These are phyloP conservation scores for Protoeuglena noctilucae DNA, from an alignment of 139 green algal species.

Conservation along the genomic window DNA sequence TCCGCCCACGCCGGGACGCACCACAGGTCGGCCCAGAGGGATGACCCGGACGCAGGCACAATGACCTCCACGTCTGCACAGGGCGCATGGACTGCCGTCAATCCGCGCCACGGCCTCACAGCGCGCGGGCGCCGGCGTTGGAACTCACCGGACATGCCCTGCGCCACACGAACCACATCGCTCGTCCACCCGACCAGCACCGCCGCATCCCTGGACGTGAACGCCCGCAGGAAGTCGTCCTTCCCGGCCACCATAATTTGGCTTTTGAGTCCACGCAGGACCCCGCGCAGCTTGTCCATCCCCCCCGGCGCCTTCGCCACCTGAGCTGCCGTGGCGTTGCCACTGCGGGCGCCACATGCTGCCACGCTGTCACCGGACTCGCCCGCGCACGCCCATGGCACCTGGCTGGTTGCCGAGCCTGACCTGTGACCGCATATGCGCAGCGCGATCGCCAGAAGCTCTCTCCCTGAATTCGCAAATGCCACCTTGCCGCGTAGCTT, in stretches of 20 bases:
- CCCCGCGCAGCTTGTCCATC: too few relatives aligned
- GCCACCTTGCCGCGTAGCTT: constrained; percentile 36
- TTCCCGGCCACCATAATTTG: not conserved
- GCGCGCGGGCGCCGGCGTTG: too few relatives aligned
- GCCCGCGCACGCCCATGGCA: too few relatives aligned
- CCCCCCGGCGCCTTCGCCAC: too few relatives aligned
- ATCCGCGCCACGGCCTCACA: too few relatives aligned
- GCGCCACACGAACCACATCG: constrained; percentile 15
- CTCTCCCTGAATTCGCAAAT: constrained; percentile 46
- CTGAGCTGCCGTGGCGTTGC: too few relatives aligned
- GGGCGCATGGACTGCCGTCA: too few relatives aligned
- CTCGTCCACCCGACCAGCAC: constrained; percentile 9
- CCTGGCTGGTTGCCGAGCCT: too few relatives aligned
- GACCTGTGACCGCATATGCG: too few relatives aligned
- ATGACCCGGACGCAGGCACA: constrained; percentile 43
- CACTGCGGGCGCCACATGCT: too few relatives aligned
- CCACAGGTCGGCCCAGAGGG: constrained; percentile 62
- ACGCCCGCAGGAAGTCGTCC: not conserved
- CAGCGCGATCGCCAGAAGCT: constrained; percentile 56
- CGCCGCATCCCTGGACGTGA: not conserved
- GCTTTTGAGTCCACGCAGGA: not conserved
- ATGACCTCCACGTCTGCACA: constrained; percentile 27
- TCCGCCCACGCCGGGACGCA: constrained; percentile 26
- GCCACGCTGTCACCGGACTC: too few relatives aligned
- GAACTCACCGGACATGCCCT: too few relatives aligned